Evolutionary conservation across 352 stramenopile species (phyloP), one percentile per base, ranked within the genome.

Genomic region (Globisporangium acanthophoron): DNA sequence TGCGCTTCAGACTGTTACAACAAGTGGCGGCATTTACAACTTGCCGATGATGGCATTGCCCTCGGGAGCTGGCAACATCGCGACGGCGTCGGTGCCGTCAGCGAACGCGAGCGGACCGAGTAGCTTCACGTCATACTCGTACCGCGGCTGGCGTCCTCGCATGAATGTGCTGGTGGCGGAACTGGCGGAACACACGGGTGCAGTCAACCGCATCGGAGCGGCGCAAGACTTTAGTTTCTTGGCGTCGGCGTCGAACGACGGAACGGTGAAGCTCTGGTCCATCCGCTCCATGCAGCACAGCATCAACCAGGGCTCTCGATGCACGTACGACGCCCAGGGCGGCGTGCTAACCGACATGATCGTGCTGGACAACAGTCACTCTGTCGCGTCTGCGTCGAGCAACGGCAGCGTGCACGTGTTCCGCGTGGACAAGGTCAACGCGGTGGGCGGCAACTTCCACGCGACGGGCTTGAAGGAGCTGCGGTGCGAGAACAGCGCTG

Each of bases 341-440:
- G 80, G 76, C 48, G 94, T 83, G 64, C 92, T 96, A 27, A 94
- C 87, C 3, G 97, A 99, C 73, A 88, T 98, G 67, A 85, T 90
- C 44, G 93, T 98, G 62, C 63, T 99, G 15, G 96, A 99, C 52
- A 98, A 98, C 60, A 97, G 80, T 50, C 96, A 99, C 69, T 98
- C 94, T 24, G 85, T 99, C 27, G 96, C 94, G 21, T 97, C 87
- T 2, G 85, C 83, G 3, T 95, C 79, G 2, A 94, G 80, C 51
- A 90, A 96, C 48, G 94, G 88, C 9, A 92, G 78, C 15, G 77
- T 99, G 15, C 96, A 99, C 67, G 90, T 99, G 3, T 99, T 98
- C 84, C 85, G 94, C 47, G 93, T 99, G 54, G 97, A 99, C 56
- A 87, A 96, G 40, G 78, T 94, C 43, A 88, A 74, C 59, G 66